Percentiles rank a stretch among this genome's conserved stretches.
Evolutionary conservation across 139 green algal genomes (phyloP).

Genomic region (Tetraselmis striata): DNA sequence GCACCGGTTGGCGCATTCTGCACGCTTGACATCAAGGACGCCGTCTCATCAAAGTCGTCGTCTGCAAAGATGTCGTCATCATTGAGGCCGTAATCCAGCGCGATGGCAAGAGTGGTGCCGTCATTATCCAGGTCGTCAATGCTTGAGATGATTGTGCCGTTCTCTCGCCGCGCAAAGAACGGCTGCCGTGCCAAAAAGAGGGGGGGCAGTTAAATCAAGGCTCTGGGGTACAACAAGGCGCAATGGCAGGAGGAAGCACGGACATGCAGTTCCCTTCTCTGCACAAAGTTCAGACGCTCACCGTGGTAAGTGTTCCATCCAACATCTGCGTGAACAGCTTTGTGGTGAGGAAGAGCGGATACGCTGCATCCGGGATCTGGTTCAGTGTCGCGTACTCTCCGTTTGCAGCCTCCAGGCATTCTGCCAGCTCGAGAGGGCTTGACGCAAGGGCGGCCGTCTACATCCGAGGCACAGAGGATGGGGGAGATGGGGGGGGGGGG

Average conservation of each 20-base stretch:
- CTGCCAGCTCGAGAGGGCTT: constrained; percentile 13
- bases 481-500: too few species aligned
- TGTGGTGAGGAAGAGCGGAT: constrained; percentile 68
- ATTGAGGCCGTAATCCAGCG: not conserved
- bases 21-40: not conserved
- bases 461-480: too few species aligned
- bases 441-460: not conserved
- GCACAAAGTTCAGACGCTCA: too few species aligned
- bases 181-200: too few species aligned
- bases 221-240: too few species aligned
- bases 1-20: not conserved
- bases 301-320: constrained; percentile 38
- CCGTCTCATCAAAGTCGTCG: not conserved
- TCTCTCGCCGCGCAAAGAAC: constrained; percentile 52
- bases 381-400: constrained; percentile 35
- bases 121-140: constrained; percentile 38
- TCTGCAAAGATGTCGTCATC: not conserved
- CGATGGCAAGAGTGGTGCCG: constrained; percentile 21
- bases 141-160: constrained; percentile 28
- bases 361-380: constrained; percentile 51
- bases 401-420: constrained; percentile 4
- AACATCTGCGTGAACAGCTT: constrained; percentile 52
- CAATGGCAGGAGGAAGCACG: too few species aligned
- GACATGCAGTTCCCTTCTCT: too few species aligned
- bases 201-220: too few species aligned